Percentiles rank a stretch among this genome's conserved stretches.
These are phyloP conservation scores for Rhizoclosmatium sp. DNA, from an alignment of 192 early-diverging fungal genomes.

Conservation along the genomic window DNA sequence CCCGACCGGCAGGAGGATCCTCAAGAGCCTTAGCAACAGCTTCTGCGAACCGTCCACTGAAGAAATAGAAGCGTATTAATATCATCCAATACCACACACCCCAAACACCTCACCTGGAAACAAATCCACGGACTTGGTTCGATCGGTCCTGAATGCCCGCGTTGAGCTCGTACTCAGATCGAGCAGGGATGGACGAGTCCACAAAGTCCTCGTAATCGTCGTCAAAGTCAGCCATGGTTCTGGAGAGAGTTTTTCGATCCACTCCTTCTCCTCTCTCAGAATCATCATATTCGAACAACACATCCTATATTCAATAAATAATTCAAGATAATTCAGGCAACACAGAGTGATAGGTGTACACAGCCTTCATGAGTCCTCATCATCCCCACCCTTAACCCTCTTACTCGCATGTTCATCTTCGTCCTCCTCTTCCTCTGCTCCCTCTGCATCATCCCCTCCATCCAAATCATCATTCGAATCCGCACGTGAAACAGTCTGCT, in stretches of 20 bases:
- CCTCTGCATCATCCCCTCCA: neutral
- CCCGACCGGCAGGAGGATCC: conserved; percentile 49
- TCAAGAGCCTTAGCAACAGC: conserved; percentile 48
- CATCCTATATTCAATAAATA: neutral
- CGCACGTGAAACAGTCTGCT: neutral
- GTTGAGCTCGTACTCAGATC: conserved; percentile 46
- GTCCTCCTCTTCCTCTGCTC: conserved; percentile 1
- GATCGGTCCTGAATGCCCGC: conserved; percentile 62
- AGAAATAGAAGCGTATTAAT: neutral
- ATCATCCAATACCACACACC: neutral
- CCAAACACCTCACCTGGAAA: conserved; percentile 64
- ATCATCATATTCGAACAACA: neutral
- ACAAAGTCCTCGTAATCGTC: conserved; percentile 67
- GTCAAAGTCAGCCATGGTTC: conserved; percentile 41
- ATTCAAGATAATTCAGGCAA: neutral
- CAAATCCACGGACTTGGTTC: conserved; percentile 68
- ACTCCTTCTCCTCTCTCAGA: neutral
- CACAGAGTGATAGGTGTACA: neutral
- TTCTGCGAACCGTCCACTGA: conserved; percentile 39
- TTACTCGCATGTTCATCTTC: neutral
- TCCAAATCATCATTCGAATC: neutral
- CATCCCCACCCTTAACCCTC: neutral
- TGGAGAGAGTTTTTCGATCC: neutral
- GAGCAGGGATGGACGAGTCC: conserved; percentile 54
- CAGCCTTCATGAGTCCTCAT: neutral